phyloP scores from a whole-genome alignment of 1,284 basidiomycete genomes.

The Taiwanofungus camphoratus region DNA sequence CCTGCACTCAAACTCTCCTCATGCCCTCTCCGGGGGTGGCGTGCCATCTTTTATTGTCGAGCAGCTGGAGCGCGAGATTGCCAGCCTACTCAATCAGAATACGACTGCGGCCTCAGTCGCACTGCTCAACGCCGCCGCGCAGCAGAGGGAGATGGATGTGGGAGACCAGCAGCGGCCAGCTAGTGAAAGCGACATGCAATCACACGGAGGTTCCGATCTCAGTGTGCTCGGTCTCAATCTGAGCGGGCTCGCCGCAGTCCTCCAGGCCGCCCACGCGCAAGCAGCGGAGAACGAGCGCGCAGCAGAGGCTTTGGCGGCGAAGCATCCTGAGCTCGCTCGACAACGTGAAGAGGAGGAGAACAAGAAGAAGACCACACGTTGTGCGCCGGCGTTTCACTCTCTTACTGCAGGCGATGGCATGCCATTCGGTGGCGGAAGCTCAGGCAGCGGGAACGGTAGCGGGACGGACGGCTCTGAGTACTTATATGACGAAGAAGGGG shows the following conservation, averaged over 20 bases:
- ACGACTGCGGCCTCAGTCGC: constrained; percentile 57
- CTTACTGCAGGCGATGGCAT: constrained; percentile 49
- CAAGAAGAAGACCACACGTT: constrained; percentile 52
- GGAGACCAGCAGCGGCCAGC: constrained; percentile 10
- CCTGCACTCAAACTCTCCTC: constrained; percentile 8
- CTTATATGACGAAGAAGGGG: constrained; percentile 35
- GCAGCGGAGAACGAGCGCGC: constrained; percentile 43
- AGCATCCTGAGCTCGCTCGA: constrained; percentile 34
- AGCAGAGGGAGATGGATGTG: constrained; percentile 47
- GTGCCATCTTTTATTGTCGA: constrained; percentile 52
- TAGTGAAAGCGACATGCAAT: background rate
- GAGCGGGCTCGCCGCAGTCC: constrained; percentile 60
- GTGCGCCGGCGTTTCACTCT: constrained; percentile 70
- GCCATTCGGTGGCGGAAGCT: constrained; percentile 12
- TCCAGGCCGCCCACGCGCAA: constrained; percentile 68
- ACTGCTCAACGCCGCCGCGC: constrained; percentile 52
- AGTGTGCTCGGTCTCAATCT: constrained; percentile 41
- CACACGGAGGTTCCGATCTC: constrained; percentile 4
- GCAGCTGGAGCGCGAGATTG: constrained; percentile 69
- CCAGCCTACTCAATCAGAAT: constrained; percentile 63
- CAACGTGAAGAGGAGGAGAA: constrained; percentile 39
- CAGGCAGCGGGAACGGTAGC: constrained; percentile 15
- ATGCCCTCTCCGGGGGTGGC: constrained; percentile 21
- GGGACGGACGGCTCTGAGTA: constrained; percentile 50
- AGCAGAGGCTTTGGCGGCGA: constrained; percentile 37